Percentiles rank a stretch among this genome's conserved stretches.
phyloP scores from a whole-genome alignment of 73 alveolate species.

The Paramecium octaurelia region DNA sequence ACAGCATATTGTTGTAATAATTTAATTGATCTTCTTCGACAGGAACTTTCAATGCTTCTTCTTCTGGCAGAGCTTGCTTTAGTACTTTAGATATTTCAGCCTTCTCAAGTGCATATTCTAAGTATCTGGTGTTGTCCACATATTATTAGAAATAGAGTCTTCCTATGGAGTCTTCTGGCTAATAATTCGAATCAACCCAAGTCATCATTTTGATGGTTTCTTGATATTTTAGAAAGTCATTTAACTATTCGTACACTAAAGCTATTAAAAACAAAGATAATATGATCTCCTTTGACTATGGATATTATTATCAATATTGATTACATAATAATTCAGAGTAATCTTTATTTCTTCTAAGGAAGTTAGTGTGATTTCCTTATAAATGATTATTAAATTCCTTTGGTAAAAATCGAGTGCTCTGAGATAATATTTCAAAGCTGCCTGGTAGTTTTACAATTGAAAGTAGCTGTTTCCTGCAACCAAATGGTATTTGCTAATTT shows the following conservation, averaged over 20 bases:
- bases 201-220: not conserved
- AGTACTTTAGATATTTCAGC: not conserved
- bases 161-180: not conserved
- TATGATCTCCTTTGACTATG: constrained; percentile 3
- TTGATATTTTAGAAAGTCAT: not conserved
- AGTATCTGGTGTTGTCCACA: not conserved
- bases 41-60: not conserved
- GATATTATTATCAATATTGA: not conserved
- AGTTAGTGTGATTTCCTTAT: not conserved
- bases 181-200: constrained; percentile 1
- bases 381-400: not conserved
- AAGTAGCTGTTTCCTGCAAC: not conserved
- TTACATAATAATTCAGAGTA: not conserved
- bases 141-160: not conserved
- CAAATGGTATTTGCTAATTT: not conserved
- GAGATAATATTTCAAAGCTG: not conserved
- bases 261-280: not conserved
- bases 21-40: not conserved
- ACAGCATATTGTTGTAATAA: not conserved
- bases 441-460: not conserved
- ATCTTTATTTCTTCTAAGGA: not conserved
- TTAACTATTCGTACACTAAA: not conserved
- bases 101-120: not conserved
- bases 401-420: not conserved
- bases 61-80: not conserved